Conservation (phyloP, 352 stramenopile genomes). For the Globisporangium nunn region DNA sequence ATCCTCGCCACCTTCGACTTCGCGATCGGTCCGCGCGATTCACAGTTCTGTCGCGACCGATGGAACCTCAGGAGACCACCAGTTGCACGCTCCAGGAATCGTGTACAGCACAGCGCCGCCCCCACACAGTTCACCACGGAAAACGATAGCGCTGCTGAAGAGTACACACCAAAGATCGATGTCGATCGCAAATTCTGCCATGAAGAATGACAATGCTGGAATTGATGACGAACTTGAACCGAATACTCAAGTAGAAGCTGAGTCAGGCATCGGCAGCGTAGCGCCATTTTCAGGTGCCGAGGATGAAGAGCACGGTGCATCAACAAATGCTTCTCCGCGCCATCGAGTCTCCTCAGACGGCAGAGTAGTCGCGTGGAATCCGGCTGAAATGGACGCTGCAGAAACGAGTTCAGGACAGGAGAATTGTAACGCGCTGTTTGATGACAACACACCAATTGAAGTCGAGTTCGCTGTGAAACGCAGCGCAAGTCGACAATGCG, state of each 20-base stretch:
- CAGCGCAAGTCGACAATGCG: neutral
- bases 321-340: neutral
- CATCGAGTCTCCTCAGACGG: neutral
- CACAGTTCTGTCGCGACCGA: too few species aligned
- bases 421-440: neutral
- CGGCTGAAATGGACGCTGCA: neutral
- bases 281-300: neutral
- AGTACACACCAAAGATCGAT: slow-evolving; percentile 8
- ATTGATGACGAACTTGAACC: neutral
- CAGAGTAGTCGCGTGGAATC: neutral
- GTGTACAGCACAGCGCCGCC: slow-evolving; percentile 16
- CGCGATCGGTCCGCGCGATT: neutral
- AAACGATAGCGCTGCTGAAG: slow-evolving; percentile 26
- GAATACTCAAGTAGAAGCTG: neutral
- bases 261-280: neutral
- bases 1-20: neutral
- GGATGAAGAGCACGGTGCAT: neutral
- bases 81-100: slow-evolving; percentile 15
- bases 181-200: neutral
- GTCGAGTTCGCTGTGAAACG: slow-evolving; percentile 13
- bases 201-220: neutral
- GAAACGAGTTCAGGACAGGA: neutral
- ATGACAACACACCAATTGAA: slow-evolving; percentile 9
- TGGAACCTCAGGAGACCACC: neutral
- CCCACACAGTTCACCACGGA: slow-evolving; percentile 24